Conservation (phyloP, 2,329 filamentous ascomycete species). For the Sphaerostilbella broomeana region DNA sequence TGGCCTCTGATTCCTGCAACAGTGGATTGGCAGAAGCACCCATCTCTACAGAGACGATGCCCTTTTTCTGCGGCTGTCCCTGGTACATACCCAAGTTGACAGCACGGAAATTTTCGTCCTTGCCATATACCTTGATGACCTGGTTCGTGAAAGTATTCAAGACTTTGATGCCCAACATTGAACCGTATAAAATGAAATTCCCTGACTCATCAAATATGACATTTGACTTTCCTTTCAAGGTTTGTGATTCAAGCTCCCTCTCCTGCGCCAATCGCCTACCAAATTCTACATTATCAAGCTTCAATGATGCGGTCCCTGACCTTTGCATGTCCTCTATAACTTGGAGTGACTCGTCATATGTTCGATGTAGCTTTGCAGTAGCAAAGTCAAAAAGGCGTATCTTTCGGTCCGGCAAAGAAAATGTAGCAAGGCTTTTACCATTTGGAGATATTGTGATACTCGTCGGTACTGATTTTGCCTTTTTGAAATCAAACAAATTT, state of each 20-base stretch:
- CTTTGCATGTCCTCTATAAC: conserved; percentile 94
- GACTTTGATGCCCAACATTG: conserved; percentile 86
- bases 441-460: conserved; percentile 81
- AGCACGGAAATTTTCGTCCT: conserved; percentile 80
- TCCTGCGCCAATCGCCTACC: conserved; percentile 81
- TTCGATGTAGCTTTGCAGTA: conserved; percentile 79
- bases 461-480: conserved; percentile 77
- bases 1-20: conserved; percentile 80
- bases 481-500: conserved; percentile 95
- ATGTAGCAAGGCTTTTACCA: conserved; percentile 77
- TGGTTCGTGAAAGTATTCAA: conserved; percentile 94
- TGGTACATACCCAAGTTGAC: conserved; percentile 85
- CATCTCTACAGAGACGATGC: conserved; percentile 91
- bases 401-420: conserved; percentile 90
- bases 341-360: conserved; percentile 88
- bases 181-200: conserved; percentile 91
- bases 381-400: conserved; percentile 90
- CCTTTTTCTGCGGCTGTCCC: conserved; percentile 90
- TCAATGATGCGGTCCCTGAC: conserved; percentile 73
- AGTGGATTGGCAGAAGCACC: conserved; percentile 91
- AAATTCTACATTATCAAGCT: conserved; percentile 86
- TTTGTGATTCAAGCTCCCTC: conserved; percentile 69
- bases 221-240: conserved; percentile 65
- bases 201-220: conserved; percentile 94
- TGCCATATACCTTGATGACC: conserved; percentile 82